These are phyloP conservation scores for Starmerella stellata DNA, from an alignment of 805 yeast genomes.

Conservation along the genomic window DNA sequence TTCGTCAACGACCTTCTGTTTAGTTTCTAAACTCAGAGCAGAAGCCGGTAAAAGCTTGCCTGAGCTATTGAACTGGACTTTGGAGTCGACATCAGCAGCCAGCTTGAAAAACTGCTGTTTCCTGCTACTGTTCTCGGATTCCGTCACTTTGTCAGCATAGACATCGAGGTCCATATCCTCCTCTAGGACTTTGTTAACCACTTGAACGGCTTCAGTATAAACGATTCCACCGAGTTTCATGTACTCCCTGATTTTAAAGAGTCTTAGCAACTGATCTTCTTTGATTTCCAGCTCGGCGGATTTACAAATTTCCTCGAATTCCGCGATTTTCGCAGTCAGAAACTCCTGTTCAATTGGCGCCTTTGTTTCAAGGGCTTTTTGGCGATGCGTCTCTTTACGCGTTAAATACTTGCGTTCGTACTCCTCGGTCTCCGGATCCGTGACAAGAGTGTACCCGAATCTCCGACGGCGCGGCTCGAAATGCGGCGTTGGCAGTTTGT, in stretches of 20 bases:
- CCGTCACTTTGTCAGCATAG: slow-evolving; percentile 18
- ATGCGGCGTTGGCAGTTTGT: slow-evolving; percentile 68
- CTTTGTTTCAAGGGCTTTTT: slow-evolving; percentile 32
- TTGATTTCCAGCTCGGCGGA: slow-evolving; percentile 16
- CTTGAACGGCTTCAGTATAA: slow-evolving; percentile 37
- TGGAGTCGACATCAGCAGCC: slow-evolving; percentile 25
- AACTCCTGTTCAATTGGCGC: slow-evolving; percentile 27
- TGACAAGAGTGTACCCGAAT: slow-evolving; percentile 48
- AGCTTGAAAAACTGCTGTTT: slow-evolving; percentile 22
- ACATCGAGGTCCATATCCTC: slow-evolving; percentile 27
- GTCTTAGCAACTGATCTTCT: slow-evolving; percentile 30
- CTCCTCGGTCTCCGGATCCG: slow-evolving; percentile 33
- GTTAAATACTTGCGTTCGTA: slow-evolving; percentile 44
- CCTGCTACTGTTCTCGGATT: slow-evolving; percentile 21
- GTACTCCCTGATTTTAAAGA: slow-evolving; percentile 36
- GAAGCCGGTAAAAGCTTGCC: slow-evolving; percentile 19
- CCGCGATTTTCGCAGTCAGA: slow-evolving; percentile 22
- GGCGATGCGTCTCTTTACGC: slow-evolving; percentile 46
- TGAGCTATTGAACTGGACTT: slow-evolving; percentile 24
- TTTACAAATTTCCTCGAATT: slow-evolving; percentile 23
- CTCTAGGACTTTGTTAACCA: slow-evolving; percentile 34
- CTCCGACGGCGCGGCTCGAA: slow-evolving; percentile 77
- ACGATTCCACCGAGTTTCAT: slow-evolving; percentile 44
- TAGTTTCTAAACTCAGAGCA: slow-evolving; percentile 2
- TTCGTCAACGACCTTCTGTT: slow-evolving; percentile 8